Evolutionary conservation across 164 flowering plant genomes (phyloP), one percentile per base, ranked within the genome.

Genomic region (Tetrastigma voinierianum): DNA sequence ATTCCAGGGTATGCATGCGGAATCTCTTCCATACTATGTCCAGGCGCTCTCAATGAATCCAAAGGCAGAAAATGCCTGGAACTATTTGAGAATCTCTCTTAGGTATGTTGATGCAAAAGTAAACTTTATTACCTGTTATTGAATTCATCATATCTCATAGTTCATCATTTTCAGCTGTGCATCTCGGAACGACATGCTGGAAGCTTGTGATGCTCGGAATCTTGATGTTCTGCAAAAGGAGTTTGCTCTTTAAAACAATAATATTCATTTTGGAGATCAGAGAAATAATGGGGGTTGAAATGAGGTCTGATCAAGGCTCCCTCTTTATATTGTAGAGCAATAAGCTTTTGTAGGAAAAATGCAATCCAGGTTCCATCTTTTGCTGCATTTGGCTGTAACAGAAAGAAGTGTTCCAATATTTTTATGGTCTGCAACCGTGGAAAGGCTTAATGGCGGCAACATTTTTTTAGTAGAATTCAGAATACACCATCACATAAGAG

Each of bases 1-100:
- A 19, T 70, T 32, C 79, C 79, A 95, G 99, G 96, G 94, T 10
- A 71, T 86, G 85, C 88, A 91, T 58, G 93, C 87, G 80, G 98
- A 95, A 5, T 95, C 99, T 2, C 86, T 95, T 43, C 90, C 89
- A 43, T 95, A 90, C 74, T 92, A 90, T 73, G 99, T 95, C 16
- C 84, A 97, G 16, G 97, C 99, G 46, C 90, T 95, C 12, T 70
- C 93, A 4, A 95, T 92, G 99, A 95, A 95, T 80, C 99, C 98
- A 3, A 95, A 90, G 74, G 98, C 99, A 64, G 99, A 95, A 59
- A 95, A 89, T 82, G 98, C 96, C 5, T 95, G 98, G 98, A 95
- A 91, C 49, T 95, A 92, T 81, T 79, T 95, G 81, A 84, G 88
- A 77, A 84, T 92, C 49, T 95, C 99, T 67, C 82, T 95, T 59